Base-by-base conservation (phyloP, 1,284 basidiomycete species). In the Rhodotorula sp. region DNA sequence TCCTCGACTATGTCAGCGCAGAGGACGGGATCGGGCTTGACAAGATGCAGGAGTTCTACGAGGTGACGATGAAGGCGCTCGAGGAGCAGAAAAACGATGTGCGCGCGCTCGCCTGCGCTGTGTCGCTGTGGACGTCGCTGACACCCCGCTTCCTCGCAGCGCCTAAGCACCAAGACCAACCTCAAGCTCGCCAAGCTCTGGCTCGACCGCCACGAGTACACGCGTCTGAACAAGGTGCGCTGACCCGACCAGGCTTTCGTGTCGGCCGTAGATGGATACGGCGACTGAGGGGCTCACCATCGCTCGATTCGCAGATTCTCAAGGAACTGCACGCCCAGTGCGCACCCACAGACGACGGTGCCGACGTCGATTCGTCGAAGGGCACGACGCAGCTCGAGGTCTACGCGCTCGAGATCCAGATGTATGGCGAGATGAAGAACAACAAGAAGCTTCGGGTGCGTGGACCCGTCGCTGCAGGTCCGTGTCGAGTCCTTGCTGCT, bases 351-450 rank as follows among this genome's bases (percentile, higher is more conserved):
- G 75, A 77, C 61, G 75, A 77, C 42, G 77, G 77, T 8, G 84
- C 85, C 34, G 84, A 84, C 48, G 88, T 87, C 48, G 92, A 94
- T 78, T 91, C 94, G 79, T 91, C 91, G 14, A 89, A 90, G 61
- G 93, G 93, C 14, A 96, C 93, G 3, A 91, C 94, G 78, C 85
- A 99, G 23, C 87, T 99, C n/a, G 97, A 99, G 82, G 92, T 99
- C 60, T 97, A 97, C 79, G 95, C 97, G 0, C 88, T 98, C 60
- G 96, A 99, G 82, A 99, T 99, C 67, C 96, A 98, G 80, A 99
- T 99, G 97, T 94, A 98, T 83, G 95, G 94, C 77, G 94, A 97
- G 82, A 91, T 90, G 76, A 89, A 91, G 78, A 97, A 99, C 81
- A 91, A 89, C 83, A 94, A 95, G 84, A 97, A 97, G 81, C 86